Percentiles rank a stretch among this genome's conserved stretches.
Evolutionary conservation across 805 yeast genomes (phyloP).

Genomic region (Suhomyces tanzawaensis): DNA sequence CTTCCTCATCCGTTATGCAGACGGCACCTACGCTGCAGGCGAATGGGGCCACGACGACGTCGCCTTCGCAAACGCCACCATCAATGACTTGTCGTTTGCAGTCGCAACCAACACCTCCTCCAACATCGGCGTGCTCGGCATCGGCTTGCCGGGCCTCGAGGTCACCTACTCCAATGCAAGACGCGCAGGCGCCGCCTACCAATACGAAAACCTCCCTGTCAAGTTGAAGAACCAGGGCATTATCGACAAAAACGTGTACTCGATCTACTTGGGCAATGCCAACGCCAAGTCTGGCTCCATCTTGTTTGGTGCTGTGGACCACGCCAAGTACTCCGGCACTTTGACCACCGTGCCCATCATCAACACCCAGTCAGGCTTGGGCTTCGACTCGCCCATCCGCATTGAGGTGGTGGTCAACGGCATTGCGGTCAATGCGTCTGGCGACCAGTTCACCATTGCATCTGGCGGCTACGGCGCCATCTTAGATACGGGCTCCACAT

Average conservation of each 20-base stretch:
- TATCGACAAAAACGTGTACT: constrained; percentile 33
- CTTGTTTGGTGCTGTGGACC: constrained; percentile 45
- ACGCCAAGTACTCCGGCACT: constrained; percentile 36
- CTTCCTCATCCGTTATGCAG: constrained; percentile 49
- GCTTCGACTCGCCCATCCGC: constrained; percentile 41
- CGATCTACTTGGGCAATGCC: constrained; percentile 33
- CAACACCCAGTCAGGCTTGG: constrained; percentile 35
- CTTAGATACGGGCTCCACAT: constrained; percentile 37
- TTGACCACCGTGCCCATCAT: constrained; percentile 37
- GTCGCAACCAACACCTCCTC: constrained; percentile 50
- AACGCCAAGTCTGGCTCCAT: constrained; percentile 29
- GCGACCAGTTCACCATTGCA: constrained; percentile 14
- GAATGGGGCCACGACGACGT: constrained; percentile 63
- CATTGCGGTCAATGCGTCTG: constrained; percentile 19
- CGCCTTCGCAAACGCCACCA: constrained; percentile 45
- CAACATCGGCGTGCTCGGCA: constrained; percentile 62
- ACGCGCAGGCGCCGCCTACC: constrained; percentile 16
- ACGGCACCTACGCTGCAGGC: constrained; percentile 47
- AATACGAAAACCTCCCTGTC: constrained; percentile 39
- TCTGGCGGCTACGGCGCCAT: constrained; percentile 21
- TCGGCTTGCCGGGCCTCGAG: constrained; percentile 70
- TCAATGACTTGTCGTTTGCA: constrained; percentile 63
- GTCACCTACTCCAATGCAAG: constrained; percentile 39
- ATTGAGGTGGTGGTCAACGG: constrained; percentile 49
- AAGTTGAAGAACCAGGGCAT: constrained; percentile 31